Percentiles rank a stretch among this genome's conserved stretches.
Conservation (phyloP, 169 alveolate species). For the Plasmodium cynomolgi region DNA sequence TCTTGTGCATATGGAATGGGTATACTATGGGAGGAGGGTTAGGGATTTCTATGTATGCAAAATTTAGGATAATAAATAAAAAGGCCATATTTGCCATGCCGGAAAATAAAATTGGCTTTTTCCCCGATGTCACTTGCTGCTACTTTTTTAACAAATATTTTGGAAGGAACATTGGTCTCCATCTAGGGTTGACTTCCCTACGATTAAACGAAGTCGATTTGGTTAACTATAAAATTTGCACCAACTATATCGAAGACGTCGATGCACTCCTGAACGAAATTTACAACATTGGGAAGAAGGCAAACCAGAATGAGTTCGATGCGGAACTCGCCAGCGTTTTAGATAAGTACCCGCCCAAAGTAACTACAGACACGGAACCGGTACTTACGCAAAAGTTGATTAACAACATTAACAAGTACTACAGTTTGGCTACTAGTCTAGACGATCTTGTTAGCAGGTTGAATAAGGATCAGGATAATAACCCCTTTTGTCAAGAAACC, state of each 20-base stretch:
- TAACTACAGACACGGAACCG: not conserved
- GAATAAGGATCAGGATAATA: conserved; percentile 13
- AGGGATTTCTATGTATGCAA: conserved; percentile 66
- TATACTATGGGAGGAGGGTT: conserved; percentile 71
- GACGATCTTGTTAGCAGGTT: conserved; percentile 30
- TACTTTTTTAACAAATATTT: conserved; percentile 68
- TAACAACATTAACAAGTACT: conserved; percentile 41
- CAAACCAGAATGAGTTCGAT: conserved; percentile 20
- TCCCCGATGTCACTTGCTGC: conserved; percentile 48
- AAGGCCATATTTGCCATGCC: conserved; percentile 67
- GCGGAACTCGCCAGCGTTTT: not conserved
- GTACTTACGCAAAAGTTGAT: conserved; percentile 38
- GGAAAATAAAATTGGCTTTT: conserved; percentile 70
- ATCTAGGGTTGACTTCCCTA: conserved; percentile 61
- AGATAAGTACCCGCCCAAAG: conserved; percentile 19
- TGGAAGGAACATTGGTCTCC: conserved; percentile 55
- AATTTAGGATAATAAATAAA: conserved; percentile 24
- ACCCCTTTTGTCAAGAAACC: conserved; percentile 20
- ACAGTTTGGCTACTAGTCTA: conserved; percentile 19
- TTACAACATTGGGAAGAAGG: conserved; percentile 7
- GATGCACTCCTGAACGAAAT: conserved; percentile 21
- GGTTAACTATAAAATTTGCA: conserved; percentile 46
- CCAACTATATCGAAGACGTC: conserved; percentile 28
- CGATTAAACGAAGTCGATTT: conserved; percentile 52
- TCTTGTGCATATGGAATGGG: conserved; percentile 71